Percentiles rank a stretch among this genome's conserved stretches.
These are phyloP conservation scores for Aspergillaceae sp. DNA, from an alignment of 2,329 filamentous ascomycete genomes.

Conservation along the genomic window DNA sequence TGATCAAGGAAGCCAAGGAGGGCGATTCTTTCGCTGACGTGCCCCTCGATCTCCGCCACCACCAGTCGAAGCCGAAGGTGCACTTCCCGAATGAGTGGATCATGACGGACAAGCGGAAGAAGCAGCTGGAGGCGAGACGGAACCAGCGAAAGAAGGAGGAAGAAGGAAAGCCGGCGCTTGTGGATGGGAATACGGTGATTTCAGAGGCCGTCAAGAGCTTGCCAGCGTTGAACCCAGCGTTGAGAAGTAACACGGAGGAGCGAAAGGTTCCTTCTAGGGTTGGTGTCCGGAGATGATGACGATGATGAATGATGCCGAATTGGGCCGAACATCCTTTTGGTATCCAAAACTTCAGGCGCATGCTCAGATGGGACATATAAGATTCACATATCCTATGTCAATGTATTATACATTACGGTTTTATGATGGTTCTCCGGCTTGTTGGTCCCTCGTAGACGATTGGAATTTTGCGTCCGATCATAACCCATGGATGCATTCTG, in stretches of 20 bases:
- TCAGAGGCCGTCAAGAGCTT: constrained; percentile 23
- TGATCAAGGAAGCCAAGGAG: constrained; percentile 71
- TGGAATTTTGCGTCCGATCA: no score
- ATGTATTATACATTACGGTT: constrained; percentile 15
- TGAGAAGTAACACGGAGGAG: not conserved
- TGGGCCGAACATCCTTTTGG: no score
- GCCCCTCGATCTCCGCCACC: constrained; percentile 80
- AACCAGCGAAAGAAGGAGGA: constrained; percentile 47
- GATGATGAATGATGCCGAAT: constrained; percentile 2
- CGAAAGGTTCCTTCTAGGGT: constrained; percentile 15
- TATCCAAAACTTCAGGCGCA: constrained; percentile 17
- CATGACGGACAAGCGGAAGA: constrained; percentile 60
- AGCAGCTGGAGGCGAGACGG: constrained; percentile 56
- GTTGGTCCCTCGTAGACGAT: no score
- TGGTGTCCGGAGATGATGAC: not conserved
- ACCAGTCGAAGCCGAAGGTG: constrained; percentile 57
- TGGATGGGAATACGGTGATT: constrained; percentile 38
- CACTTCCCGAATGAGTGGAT: constrained; percentile 78
- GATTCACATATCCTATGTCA: constrained; percentile 11
- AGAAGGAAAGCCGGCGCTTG: constrained; percentile 54
- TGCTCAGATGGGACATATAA: constrained; percentile 16
- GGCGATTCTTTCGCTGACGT: constrained; percentile 80
- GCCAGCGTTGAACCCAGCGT: constrained; percentile 10
- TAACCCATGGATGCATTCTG: no score
- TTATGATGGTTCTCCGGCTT: no score